Conservation (phyloP, 2,329 filamentous ascomycete genomes). For the Chaetothyriales sp. region DNA sequence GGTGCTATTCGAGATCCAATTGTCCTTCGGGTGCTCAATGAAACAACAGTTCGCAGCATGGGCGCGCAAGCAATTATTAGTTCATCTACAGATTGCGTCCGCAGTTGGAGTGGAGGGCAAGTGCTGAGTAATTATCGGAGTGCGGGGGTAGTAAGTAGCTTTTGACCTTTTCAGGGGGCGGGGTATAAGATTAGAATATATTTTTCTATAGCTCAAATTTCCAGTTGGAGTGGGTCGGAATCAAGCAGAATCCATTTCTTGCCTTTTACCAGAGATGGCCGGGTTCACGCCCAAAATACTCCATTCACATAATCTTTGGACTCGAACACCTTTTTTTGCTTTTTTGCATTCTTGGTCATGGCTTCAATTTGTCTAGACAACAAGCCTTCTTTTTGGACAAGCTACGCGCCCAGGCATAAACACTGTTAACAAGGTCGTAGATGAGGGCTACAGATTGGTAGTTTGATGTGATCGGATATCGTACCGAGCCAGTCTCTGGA, state of each 20-base stretch:
- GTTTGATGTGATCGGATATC: too few species aligned
- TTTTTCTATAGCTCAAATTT: background rate
- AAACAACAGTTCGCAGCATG: background rate
- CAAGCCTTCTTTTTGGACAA: too few species aligned
- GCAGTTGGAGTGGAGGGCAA: background rate
- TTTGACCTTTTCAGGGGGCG: too few species aligned
- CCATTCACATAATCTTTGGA: slow-evolving; percentile 46
- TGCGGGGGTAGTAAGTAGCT: background rate
- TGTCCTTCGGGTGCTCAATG: background rate
- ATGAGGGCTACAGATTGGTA: too few species aligned
- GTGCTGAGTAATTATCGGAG: background rate
- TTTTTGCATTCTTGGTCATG: too few species aligned
- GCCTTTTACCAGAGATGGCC: slow-evolving; percentile 70
- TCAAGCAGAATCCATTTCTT: slow-evolving; percentile 60
- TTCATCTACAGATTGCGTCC: background rate
- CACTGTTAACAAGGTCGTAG: too few species aligned
- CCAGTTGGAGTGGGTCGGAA: slow-evolving; percentile 49
- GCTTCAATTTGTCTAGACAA: too few species aligned
- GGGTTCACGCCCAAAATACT: slow-evolving; percentile 47
- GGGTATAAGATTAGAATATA: slow-evolving; percentile 13
- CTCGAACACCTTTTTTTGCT: slow-evolving; percentile 5
- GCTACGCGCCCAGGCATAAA: too few species aligned
- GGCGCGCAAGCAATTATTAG: background rate
- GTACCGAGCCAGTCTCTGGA: too few species aligned
- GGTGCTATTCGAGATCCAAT: background rate